These are phyloP conservation scores for Naumovozyma castellii DNA, from an alignment of 805 yeast species.

Conservation along the genomic window DNA sequence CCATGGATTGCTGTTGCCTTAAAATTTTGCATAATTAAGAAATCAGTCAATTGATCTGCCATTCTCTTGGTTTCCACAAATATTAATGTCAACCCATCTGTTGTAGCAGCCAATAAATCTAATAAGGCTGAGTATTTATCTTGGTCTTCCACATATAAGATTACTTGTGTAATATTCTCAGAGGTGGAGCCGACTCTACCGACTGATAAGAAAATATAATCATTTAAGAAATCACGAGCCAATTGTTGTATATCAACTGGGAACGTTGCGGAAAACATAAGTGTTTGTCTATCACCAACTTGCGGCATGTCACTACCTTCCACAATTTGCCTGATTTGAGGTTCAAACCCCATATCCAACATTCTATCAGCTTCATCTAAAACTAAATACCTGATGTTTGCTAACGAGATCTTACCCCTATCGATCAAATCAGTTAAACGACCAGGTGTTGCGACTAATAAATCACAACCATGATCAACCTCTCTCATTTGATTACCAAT, in stretches of 20 bases:
- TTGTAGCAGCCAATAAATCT: conserved; percentile 73
- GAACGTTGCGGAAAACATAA: conserved; percentile 98
- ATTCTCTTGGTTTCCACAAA: conserved; percentile 96
- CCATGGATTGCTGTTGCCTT: conserved; percentile 98
- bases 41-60: conserved; percentile 93
- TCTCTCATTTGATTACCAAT: conserved; percentile 76
- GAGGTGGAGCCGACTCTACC: conserved; percentile 99
- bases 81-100: conserved; percentile 76
- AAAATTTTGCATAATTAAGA: conserved; percentile 73
- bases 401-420: conserved; percentile 83
- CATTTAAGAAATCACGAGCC: conserved; percentile 92
- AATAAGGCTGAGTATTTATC: conserved; percentile 84
- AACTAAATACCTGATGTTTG: conserved; percentile 82
- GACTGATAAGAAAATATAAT: conserved; percentile 88
- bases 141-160: conserved; percentile 80
- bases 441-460: conserved; percentile 97
- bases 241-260: conserved; percentile 92
- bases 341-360: conserved; percentile 99
- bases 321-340: conserved; percentile 95
- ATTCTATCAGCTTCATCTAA: conserved; percentile 98
- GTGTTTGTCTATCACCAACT: conserved; percentile 80
- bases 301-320: conserved; percentile 96
- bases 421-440: conserved; percentile 90
- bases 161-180: conserved; percentile 91
- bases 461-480: conserved; percentile 86